Evolutionary conservation across 208 protist species (phyloP).

Genomic region (Acanthamoeba culbertsoni): DNA sequence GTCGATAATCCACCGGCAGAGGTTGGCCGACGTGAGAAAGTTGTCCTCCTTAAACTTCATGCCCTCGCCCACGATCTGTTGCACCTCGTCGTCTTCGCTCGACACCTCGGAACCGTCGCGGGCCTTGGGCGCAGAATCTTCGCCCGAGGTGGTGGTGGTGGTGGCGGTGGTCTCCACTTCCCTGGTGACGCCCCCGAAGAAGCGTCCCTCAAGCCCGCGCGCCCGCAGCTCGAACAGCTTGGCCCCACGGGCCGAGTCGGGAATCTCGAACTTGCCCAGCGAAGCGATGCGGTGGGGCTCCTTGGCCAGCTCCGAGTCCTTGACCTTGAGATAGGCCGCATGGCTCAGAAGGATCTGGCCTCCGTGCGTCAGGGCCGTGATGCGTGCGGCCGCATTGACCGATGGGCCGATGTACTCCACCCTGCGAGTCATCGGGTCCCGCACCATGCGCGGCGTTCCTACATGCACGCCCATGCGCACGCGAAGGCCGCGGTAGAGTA

Average conservation of each 20-base stretch:
- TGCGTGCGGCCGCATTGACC: constrained; percentile 24
- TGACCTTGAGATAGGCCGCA: neutral
- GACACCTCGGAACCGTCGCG: neutral
- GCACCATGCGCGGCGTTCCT: neutral
- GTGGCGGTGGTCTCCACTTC: neutral
- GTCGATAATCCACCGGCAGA: constrained; percentile 49
- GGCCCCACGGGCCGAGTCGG: neutral
- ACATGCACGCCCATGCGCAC: constrained; percentile 53
- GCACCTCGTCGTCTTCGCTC: neutral
- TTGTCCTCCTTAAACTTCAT: constrained; percentile 34
- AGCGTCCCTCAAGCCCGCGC: neutral
- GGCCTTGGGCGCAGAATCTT: neutral
- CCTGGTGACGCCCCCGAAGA: constrained; percentile 21
- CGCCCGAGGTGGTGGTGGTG: neutral
- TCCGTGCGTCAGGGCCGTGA: constrained; percentile 41
- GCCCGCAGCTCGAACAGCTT: constrained; percentile 5
- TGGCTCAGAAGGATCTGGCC: constrained; percentile 25
- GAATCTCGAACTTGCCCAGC: constrained; percentile 52
- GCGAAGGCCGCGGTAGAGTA: constrained; percentile 33
- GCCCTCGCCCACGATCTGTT: neutral
- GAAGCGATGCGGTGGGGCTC: neutral
- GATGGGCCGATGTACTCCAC: constrained; percentile 47
- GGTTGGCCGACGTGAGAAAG: constrained; percentile 59
- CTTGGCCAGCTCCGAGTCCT: neutral
- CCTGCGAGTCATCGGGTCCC: constrained; percentile 12